Evolutionary conservation across 441 rosid genomes (phyloP).

Genomic region (Kokia cookei): DNA sequence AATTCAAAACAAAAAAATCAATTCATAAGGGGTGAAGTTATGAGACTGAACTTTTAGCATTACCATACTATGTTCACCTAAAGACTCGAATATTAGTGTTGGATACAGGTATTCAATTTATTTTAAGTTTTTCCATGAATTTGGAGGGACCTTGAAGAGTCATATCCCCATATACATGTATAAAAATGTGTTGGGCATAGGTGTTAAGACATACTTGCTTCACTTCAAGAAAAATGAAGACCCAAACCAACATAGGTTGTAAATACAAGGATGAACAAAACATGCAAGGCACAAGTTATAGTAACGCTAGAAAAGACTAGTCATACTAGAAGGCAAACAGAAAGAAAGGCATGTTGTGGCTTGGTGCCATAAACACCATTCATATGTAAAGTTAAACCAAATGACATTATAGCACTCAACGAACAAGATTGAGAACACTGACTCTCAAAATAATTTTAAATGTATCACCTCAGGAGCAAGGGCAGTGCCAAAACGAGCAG

Average conservation of each 20-base stretch:
- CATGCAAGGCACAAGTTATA: background rate
- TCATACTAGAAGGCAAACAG: background rate
- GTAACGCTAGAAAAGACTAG: background rate
- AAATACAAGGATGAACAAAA: background rate
- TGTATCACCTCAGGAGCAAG: constrained; percentile 62
- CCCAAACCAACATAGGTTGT: background rate
- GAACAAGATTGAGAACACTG: background rate
- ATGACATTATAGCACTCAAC: background rate
- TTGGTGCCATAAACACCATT: constrained; percentile 1
- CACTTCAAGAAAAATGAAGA: background rate
- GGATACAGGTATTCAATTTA: background rate
- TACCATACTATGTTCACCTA: background rate
- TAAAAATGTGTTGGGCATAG: background rate
- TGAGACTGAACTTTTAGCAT: background rate
- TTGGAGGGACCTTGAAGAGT: background rate
- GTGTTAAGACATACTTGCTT: background rate
- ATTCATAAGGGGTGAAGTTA: background rate
- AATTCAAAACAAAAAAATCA: background rate
- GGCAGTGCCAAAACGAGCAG: constrained; percentile 86
- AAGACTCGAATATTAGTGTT: background rate
- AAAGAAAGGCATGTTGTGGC: background rate
- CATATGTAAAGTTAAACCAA: background rate
- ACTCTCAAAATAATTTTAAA: background rate
- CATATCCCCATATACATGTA: background rate
- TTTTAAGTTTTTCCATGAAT: background rate